A percentile compares a stretch with the other conserved stretches of the same genome.
phyloP scores from a whole-genome alignment of 805 yeast species.

The Cyberlindnera subsufficiens region DNA sequence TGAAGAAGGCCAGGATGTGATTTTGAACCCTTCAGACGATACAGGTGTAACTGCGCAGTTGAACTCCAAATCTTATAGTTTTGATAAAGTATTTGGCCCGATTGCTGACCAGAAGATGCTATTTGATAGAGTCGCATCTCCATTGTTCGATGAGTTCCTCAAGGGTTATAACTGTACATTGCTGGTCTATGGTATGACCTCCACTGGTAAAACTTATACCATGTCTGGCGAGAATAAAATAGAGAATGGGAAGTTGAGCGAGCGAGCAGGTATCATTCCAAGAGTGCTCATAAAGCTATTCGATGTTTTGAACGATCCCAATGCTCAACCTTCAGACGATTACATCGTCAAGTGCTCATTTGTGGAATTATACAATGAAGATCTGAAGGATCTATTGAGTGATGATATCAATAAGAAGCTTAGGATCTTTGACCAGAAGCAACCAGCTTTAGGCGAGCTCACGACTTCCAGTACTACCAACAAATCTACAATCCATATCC shows the following conservation, averaged over 20 bases:
- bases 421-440: constrained; percentile 42
- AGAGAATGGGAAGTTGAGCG: constrained; percentile 28
- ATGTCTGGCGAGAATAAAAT: constrained; percentile 61
- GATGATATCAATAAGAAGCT: constrained; percentile 39
- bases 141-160: constrained; percentile 60
- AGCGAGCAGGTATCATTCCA: constrained; percentile 65
- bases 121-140: constrained; percentile 62
- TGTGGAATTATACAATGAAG: constrained; percentile 85
- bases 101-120: constrained; percentile 66
- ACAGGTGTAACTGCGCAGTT: constrained; percentile 33
- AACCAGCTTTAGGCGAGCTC: not conserved
- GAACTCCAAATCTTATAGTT: constrained; percentile 53
- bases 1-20: constrained; percentile 40
- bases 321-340: constrained; percentile 32
- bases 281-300: constrained; percentile 54
- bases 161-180: constrained; percentile 77
- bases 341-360: constrained; percentile 72
- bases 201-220: constrained; percentile 81
- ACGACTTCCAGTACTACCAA: constrained; percentile 4
- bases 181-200: constrained; percentile 88
- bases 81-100: constrained; percentile 81
- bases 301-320: constrained; percentile 34
- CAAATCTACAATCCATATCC: constrained; percentile 41
- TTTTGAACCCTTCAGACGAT: constrained; percentile 37
- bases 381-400: constrained; percentile 63